Evolutionary conservation across 2,329 filamentous ascomycete genomes (phyloP), one percentile per base, ranked within the genome.

Genomic region (Pestalotiopsis sp.): DNA sequence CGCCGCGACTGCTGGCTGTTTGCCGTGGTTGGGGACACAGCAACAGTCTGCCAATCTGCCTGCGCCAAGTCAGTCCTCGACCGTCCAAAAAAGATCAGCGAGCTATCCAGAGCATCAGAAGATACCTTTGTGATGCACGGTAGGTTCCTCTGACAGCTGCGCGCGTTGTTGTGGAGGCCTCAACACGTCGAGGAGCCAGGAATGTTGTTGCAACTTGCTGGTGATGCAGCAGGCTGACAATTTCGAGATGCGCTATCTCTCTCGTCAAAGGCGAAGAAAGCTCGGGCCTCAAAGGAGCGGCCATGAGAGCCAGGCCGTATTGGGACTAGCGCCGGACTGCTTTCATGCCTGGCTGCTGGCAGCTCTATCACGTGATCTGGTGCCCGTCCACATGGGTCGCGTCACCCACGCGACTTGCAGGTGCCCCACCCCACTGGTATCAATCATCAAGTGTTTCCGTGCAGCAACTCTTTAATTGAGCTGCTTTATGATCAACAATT

Each of bases 141-240:
- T 23, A 12, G 13, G 23, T 64, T n/a, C 38, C 49, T 64, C 61
- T 20, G 61, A 38, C 39, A 23, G 39, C 23, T 64, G 61, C 38
- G 61, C 61, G 39, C 39, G 61, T 12, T 64, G 61, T 45, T 36
- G 39, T 64, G 61, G n/a, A 12, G 61, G 39, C 61, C 38, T 64
- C 61, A 49, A 49, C 61, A 49, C 39, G 38, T 49, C 23, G 3
- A 64, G 11, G 38, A 31, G n/a, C 31, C 61, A 64, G 39, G 61
- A 64, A 64, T 64, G 61, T 52, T 49, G 61, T 14, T 64, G 61
- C 61, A 27, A 27, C 27, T 27, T 27, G 27, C 27, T 64, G 20
- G 38, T 64, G 61, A 64, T 45, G 61, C 45, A 23, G 45, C 45
- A 23, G 61, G 38, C 61, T 64, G 61, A 64, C 61, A 64, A 64